A percentile compares a stretch with the other conserved stretches of the same genome.
Conservation (phyloP, 495 filamentous ascomycete species). For the Astrothelium macrocarpum region DNA sequence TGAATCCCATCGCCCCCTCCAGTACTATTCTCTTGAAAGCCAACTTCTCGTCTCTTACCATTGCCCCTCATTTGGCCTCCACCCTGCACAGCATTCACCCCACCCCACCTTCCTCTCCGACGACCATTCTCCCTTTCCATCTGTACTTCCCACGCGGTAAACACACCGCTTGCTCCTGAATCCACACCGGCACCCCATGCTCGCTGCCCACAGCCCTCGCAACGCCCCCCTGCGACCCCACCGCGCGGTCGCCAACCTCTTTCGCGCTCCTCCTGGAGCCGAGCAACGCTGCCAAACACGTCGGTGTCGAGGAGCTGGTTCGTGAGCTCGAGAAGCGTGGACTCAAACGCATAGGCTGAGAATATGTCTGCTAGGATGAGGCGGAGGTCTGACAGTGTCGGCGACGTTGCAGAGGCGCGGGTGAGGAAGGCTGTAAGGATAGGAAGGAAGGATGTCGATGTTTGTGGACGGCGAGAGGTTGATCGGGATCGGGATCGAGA, state of each 20-base stretch:
- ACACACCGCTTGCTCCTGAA: constrained; percentile 24
- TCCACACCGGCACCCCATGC: constrained; percentile 87
- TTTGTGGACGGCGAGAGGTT: constrained; percentile 27
- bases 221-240: constrained; percentile 45
- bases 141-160: constrained; percentile 70
- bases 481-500: constrained; percentile 33
- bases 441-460: constrained; percentile 63
- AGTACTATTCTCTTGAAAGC: constrained; percentile 10
- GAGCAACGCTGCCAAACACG: constrained; percentile 73
- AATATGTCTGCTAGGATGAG: constrained; percentile 81
- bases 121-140: constrained; percentile 49
- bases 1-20: neutral
- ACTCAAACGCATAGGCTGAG: constrained; percentile 88
- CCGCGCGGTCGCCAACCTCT: constrained; percentile 81
- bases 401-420: constrained; percentile 67
- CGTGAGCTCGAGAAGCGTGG: constrained; percentile 72
- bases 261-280: constrained; percentile 65
- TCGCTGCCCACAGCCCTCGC: constrained; percentile 71
- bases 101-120: constrained; percentile 17
- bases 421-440: constrained; percentile 87
- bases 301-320: constrained; percentile 82
- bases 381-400: constrained; percentile 78
- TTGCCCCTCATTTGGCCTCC: constrained; percentile 19
- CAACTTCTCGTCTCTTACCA: constrained; percentile 20
- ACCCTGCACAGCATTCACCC: constrained; percentile 17